Evolutionary conservation across 805 yeast species (phyloP).

Genomic region (Yarrowia sp.): DNA sequence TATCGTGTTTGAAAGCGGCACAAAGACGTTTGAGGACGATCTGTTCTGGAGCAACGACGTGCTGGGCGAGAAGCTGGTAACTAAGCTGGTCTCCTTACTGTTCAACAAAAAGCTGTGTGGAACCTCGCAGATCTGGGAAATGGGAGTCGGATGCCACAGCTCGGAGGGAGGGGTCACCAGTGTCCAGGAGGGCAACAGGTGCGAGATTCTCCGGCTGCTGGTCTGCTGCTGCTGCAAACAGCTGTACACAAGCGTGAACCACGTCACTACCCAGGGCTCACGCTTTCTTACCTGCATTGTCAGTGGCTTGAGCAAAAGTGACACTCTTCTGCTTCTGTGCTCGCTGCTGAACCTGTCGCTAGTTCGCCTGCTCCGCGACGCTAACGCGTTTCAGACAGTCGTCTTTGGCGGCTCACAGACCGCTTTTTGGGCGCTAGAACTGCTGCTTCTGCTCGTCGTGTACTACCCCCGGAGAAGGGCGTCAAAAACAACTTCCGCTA

Average conservation of each 20-base stretch:
- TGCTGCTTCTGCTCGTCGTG: slow-evolving; percentile 9
- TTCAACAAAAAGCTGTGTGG: slow-evolving; percentile 18
- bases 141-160: slow-evolving; percentile 17
- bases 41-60: slow-evolving; percentile 13
- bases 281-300: slow-evolving; percentile 10
- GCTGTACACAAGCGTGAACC: slow-evolving; percentile 1
- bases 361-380: background rate
- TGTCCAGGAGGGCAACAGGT: background rate
- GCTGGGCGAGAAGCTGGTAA: slow-evolving; percentile 9
- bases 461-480: slow-evolving; percentile 9
- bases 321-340: slow-evolving; percentile 1
- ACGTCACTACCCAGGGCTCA: slow-evolving; percentile 2
- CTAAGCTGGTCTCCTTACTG: background rate
- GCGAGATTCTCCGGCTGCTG: slow-evolving; percentile 2
- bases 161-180: background rate
- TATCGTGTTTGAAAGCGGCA: slow-evolving; percentile 4
- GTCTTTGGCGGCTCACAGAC: slow-evolving; percentile 3
- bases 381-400: background rate
- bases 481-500: slow-evolving; percentile 21
- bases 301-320: background rate
- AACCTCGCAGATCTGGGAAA: slow-evolving; percentile 13
- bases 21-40: slow-evolving; percentile 3
- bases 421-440: slow-evolving; percentile 5
- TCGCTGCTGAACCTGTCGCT: slow-evolving; percentile 7
- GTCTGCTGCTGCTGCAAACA: slow-evolving; percentile 2